Base-by-base conservation (phyloP, 441 rosid species). In the Syzygium malaccense region DNA sequence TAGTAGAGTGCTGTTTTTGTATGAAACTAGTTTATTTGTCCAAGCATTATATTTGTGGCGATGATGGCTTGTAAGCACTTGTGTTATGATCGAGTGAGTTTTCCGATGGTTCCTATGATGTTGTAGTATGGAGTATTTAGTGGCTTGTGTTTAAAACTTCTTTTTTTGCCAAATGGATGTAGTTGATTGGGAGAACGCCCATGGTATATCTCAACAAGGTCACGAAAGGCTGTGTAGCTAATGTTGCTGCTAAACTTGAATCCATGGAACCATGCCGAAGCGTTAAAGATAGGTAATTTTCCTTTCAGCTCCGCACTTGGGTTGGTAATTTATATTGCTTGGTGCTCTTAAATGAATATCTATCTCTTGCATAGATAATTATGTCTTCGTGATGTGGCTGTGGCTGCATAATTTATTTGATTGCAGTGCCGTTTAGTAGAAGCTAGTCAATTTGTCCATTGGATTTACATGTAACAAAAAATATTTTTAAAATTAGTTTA, bases 221-320 rank as follows among this genome's bases (percentile, higher is more conserved):
- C 86, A 92, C 96, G 0, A 90, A 92, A n/a, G 96, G 95, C 85
- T 96, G 99, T 68, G 93, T 94, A 20, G 99, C 96, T n/a, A 94
- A 95, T 83, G 88, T 97, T 90, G 99, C 99, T 55, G 99, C 98
- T 30, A 97, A 96, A 90, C 99, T 96, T 58, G 99, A 98, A 92
- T 96, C 98, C 86, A 96, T 98, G 99, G 97, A 98, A 90, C 99
- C 98, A 53, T 98, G 99, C 91, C 92, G 96, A 86, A 96, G 99
- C 85, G 98, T 96, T 89, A 98, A 98, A 86, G 99, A 96, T 89
- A 95, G 99, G 99, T 96, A 89, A 57, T 88, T 85, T 88, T 86
- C 85, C 64, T 32, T 41, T 56, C 49, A 25, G 48, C 53, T 54
- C 48, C 0, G 28, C 55, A 57, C 37, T 55, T 10, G 1, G 57